Conservation (phyloP, 768 basidiomycete genomes). For the Russula emetica region DNA sequence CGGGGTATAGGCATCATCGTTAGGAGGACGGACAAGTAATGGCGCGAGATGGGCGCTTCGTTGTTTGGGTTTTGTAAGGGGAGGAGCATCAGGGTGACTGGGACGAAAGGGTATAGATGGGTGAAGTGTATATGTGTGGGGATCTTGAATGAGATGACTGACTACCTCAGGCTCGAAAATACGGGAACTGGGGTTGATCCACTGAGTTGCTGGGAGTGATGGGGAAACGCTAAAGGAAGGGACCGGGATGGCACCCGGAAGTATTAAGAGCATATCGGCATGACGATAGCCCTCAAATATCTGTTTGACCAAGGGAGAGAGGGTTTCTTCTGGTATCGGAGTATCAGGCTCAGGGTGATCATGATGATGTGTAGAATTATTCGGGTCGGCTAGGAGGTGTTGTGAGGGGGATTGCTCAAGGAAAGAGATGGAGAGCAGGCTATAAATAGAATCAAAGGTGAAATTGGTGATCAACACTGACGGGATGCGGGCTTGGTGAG, state of each 20-base stretch:
- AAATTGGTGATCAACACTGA: slow-evolving; percentile 77
- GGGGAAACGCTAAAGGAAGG: slow-evolving; percentile 59
- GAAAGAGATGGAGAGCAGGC: slow-evolving; percentile 60
- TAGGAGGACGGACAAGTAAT: slow-evolving; percentile 64
- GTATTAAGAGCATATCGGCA: slow-evolving; percentile 63
- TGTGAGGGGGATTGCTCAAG: slow-evolving; percentile 29
- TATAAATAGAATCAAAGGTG: slow-evolving; percentile 80
- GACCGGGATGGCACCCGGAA: slow-evolving; percentile 73
- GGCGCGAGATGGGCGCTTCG: slow-evolving; percentile 51
- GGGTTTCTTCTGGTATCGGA: slow-evolving; percentile 47
- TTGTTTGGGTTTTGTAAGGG: slow-evolving; percentile 29
- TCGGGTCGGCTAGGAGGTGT: slow-evolving; percentile 7
- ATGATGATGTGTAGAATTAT: not conserved
- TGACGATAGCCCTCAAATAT: slow-evolving; percentile 62
- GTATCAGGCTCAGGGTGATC: slow-evolving; percentile 38
- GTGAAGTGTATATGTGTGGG: slow-evolving; percentile 36
- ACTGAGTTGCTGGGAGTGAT: slow-evolving; percentile 54
- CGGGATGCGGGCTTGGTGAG: slow-evolving; percentile 58
- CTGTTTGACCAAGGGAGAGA: slow-evolving; percentile 61
- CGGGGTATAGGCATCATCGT: slow-evolving; percentile 45
- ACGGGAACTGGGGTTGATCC: slow-evolving; percentile 52
- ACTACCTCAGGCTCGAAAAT: slow-evolving; percentile 46
- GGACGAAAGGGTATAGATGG: slow-evolving; percentile 42
- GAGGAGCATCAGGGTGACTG: not conserved
- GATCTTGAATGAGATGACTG: slow-evolving; percentile 38